A percentile compares a stretch with the other conserved stretches of the same genome.
Conservation (phyloP, 2,329 filamentous ascomycete genomes). For the Onygenales sp. region DNA sequence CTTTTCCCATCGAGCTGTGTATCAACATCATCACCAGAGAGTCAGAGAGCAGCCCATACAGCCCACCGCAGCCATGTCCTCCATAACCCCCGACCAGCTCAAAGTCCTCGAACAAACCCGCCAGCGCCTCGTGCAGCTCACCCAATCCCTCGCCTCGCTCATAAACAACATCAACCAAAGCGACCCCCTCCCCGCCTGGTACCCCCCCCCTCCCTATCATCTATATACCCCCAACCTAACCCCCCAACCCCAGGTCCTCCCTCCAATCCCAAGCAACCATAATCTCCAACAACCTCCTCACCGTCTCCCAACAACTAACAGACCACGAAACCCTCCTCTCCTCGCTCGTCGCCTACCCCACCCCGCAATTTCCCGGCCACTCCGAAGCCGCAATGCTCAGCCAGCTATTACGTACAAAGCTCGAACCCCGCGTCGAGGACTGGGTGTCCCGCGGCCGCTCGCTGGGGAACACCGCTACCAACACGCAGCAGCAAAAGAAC, state of each 20-base stretch:
- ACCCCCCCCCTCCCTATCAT: constrained; percentile 16
- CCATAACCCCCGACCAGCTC: constrained; percentile 32
- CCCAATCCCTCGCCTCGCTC: constrained; percentile 57
- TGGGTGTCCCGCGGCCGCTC: constrained; percentile 57
- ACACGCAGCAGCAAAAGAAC: not conserved
- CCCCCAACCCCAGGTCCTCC: constrained; percentile 46
- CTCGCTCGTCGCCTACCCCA: constrained; percentile 64
- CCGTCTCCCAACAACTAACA: constrained; percentile 55
- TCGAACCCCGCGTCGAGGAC: constrained; percentile 67
- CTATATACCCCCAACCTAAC: not conserved
- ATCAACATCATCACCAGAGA: not conserved
- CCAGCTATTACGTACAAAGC: constrained; percentile 70
- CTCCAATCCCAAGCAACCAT: constrained; percentile 64
- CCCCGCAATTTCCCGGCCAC: constrained; percentile 63
- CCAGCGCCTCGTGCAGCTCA: constrained; percentile 58
- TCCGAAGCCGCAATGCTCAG: constrained; percentile 53
- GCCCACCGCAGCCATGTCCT: constrained; percentile 21
- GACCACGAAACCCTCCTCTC: constrained; percentile 59
- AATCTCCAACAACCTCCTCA: constrained; percentile 59
- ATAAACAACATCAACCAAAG: constrained; percentile 51
- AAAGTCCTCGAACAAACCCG: constrained; percentile 64
- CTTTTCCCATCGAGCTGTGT: not conserved
- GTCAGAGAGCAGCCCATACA: not conserved
- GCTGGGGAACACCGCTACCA: constrained; percentile 20
- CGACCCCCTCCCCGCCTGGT: constrained; percentile 61